Percentiles rank a stretch among this genome's conserved stretches.
These are phyloP conservation scores for Crithidia acanthocephali DNA, from an alignment of 208 protist genomes.

Conservation along the genomic window DNA sequence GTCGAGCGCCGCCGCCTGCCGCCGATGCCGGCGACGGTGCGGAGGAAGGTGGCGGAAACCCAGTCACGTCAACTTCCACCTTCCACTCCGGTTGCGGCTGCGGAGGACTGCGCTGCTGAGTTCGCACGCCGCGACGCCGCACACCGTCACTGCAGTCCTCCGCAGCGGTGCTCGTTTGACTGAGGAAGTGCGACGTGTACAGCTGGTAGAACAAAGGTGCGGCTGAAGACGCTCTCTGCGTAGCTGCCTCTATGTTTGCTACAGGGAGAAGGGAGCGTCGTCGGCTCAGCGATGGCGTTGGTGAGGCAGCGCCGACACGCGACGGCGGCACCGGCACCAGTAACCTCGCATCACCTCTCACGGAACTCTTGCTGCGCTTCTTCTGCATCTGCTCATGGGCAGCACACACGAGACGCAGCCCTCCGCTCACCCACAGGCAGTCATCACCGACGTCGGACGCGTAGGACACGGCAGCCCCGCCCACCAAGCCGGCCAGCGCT, in stretches of 20 bases:
- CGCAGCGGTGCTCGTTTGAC: neutral
- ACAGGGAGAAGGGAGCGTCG: neutral
- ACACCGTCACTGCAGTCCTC: neutral
- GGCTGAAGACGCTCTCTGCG: no score
- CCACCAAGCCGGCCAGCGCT: constrained; percentile 19
- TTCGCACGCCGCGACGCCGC: neutral
- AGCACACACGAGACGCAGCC: constrained; percentile 27
- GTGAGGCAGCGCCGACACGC: neutral
- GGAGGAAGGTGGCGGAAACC: neutral
- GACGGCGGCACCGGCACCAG: neutral
- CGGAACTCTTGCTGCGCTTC: no score
- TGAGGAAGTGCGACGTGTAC: constrained; percentile 14
- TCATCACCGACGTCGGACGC: neutral
- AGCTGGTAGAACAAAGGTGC: constrained; percentile 7
- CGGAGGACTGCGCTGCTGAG: neutral
- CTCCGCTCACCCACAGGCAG: constrained; percentile 35
- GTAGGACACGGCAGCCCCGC: constrained; percentile 26
- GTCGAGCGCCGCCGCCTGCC: neutral
- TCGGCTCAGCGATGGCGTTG: neutral
- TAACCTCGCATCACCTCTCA: neutral
- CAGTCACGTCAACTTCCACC: neutral
- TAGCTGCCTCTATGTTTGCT: no score
- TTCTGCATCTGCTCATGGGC: no score
- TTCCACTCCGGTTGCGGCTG: neutral
- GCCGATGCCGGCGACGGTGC: neutral